Conservation (phyloP, 202 grass and related monocot species). For the Tripidium arundinaceum region DNA sequence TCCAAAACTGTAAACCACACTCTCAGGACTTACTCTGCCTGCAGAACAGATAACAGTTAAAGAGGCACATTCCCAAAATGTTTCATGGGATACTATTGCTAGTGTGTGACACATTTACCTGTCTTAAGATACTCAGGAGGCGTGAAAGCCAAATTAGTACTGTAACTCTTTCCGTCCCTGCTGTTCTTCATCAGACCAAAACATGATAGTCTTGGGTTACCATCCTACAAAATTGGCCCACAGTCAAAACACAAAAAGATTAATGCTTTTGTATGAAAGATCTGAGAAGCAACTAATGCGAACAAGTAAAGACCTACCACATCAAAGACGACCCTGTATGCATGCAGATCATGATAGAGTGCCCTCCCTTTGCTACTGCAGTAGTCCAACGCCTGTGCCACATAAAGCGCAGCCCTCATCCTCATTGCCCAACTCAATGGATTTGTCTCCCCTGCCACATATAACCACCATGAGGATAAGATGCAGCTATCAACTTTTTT, state of each 20-base stretch:
- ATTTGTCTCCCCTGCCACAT: conserved; percentile 70
- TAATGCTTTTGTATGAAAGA: not conserved
- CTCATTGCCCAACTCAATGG: conserved; percentile 83
- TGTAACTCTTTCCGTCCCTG: conserved; percentile 91
- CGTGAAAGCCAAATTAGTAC: conserved; percentile 88
- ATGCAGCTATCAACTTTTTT: not conserved
- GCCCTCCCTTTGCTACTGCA: conserved; percentile 66
- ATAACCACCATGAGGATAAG: conserved; percentile 13
- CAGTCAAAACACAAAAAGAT: not conserved
- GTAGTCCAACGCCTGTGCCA: conserved; percentile 74
- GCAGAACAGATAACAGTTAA: conserved; percentile 30
- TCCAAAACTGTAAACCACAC: conserved; percentile 92
- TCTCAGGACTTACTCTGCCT: conserved; percentile 87
- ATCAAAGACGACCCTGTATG: conserved; percentile 88
- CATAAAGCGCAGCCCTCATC: conserved; percentile 65
- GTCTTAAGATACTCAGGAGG: conserved; percentile 86
- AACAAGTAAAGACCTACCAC: conserved; percentile 35
- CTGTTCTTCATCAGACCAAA: conserved; percentile 95
- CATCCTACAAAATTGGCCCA: conserved; percentile 46
- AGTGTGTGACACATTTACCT: conserved; percentile 33
- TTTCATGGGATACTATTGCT: not conserved
- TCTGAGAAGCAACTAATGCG: not conserved
- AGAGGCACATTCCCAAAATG: not conserved
- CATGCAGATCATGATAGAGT: conserved; percentile 81
- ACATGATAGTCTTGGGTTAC: conserved; percentile 70